Evolutionary conservation across 148 eudicot species (phyloP), one percentile per base, ranked within the genome.

Genomic region (Heliamphora exappendiculata): DNA sequence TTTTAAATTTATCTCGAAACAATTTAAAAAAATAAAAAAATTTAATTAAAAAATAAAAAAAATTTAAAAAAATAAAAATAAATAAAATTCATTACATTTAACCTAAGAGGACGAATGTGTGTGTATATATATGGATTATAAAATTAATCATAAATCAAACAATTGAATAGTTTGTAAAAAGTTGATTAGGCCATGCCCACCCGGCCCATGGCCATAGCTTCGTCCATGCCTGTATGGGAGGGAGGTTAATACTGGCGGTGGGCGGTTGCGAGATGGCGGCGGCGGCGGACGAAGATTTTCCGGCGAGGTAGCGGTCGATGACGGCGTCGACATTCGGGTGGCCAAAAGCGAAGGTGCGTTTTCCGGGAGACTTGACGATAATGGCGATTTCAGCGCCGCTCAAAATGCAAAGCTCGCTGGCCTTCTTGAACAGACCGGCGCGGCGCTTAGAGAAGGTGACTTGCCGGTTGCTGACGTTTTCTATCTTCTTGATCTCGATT

Each of bases 401-500:
- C 67, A 65, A 4, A 8, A 65, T 65, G 9, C 69, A 65, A 5
- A 65, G 45, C 69, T 65, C 69, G 45, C 45, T 39, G 26, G 69
- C 69, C 26, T 65, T 65, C 69, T 65, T 65, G 16, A 65, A 65
- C 24, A 65, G 10, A 5, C 69, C 45, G 47, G 14, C 9, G 7
- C 69, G 69, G 13, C 69, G 69, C 26, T 65, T 65, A 4, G 69
- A 65, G 28, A 65, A 65, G 5, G 69, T 65, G 28, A 65, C 69
- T 22, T 65, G 69, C 0, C 69, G 28, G 44, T 36, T 65, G 69
- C 45, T 65, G 7, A 36, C 20, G 26, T 9, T 65, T 9, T 36
- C 69, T 7, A 65, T 65, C 20, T 65, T 65, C 45, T 65, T 65
- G 69, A 65, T 65, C 9, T 65, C 69, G 24, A 20, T 36, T 20